Percentiles rank a stretch among this genome's conserved stretches.
These are phyloP conservation scores for Dictyostelium capitatum DNA, from an alignment of 78 protist genomes.

Conservation along the genomic window DNA sequence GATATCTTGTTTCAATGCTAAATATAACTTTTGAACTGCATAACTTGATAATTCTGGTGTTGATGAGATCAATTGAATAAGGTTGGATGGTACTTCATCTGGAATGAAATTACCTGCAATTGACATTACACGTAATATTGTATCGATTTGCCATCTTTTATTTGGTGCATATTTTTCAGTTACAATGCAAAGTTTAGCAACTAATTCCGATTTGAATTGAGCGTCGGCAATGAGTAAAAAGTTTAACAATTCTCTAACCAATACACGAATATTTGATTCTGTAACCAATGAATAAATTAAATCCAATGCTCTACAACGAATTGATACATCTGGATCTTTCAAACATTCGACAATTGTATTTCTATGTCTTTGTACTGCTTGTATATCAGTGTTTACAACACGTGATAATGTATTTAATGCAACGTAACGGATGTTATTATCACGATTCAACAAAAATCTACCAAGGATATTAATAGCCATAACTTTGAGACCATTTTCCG, in stretches of 20 bases:
- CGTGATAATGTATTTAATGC: slow-evolving; percentile 91
- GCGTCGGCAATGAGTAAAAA: slow-evolving; percentile 86
- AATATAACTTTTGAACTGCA: slow-evolving; percentile 85
- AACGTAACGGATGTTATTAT: slow-evolving; percentile 97
- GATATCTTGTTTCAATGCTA: slow-evolving; percentile 51
- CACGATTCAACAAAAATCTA: slow-evolving; percentile 94
- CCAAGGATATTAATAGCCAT: slow-evolving; percentile 98
- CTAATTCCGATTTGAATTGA: slow-evolving; percentile 89
- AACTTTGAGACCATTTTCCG: slow-evolving; percentile 92
- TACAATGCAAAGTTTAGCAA: slow-evolving; percentile 88
- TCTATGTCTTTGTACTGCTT: slow-evolving; percentile 98
- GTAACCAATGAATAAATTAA: slow-evolving; percentile 96
- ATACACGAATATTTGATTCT: slow-evolving; percentile 84
- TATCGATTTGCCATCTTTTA: slow-evolving; percentile 97
- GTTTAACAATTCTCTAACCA: slow-evolving; percentile 88
- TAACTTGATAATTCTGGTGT: slow-evolving; percentile 86
- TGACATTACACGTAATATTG: slow-evolving; percentile 89
- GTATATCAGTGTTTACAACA: slow-evolving; percentile 88
- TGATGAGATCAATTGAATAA: slow-evolving; percentile 76
- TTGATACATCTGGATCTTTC: slow-evolving; percentile 97
- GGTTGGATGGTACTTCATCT: slow-evolving; percentile 86
- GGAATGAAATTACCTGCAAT: slow-evolving; percentile 89
- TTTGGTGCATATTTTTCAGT: slow-evolving; percentile 93
- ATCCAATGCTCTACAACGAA: slow-evolving; percentile 98
- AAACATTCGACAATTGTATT: slow-evolving; percentile 98